Base-by-base conservation (phyloP, 305 asterid species). In the Fraxinus sp. region DNA sequence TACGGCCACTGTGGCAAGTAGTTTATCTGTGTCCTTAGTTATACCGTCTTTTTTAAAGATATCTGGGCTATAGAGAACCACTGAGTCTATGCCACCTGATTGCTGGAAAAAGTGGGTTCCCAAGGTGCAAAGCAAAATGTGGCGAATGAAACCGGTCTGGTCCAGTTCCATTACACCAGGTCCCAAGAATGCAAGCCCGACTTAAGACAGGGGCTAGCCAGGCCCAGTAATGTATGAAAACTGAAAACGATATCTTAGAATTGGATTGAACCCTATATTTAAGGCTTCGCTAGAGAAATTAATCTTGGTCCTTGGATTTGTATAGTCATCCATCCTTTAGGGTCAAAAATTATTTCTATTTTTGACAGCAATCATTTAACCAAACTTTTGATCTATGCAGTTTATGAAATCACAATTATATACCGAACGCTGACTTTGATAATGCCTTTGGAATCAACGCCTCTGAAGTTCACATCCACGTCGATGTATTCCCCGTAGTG, bases 41-140 rank as follows among this genome's bases (percentile, higher is more conserved):
- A 94, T 92, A 0, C 96, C 98, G 0, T 97, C 96, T 5, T 87
- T 87, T 2, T 83, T 78, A 80, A 91, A 94, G 0, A 94, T 92
- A 9, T 76, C 85, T 0, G 98, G 94, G n/a, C 98, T 91, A 76
- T 92, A 94, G 10, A 94, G 41, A 4, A 94, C 96, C 0, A 94
- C 95, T 0, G 95, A 86, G 87, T 92, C 96, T 3, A 90, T 92
- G 7, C 98, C 98, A 33, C 90, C 90, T 0, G 95, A 85, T 83
- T 94, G 96, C n/a, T 92, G 97, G 84, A 91, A 92, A 55, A 94
- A 88, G 11, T 94, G 97, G 0, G 92, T 90, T 0, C 97, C 97
- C 0, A 91, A 84, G 74, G 84, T 94, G 77, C 91, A 85, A 5
- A 92, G 28, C 26, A 94, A 84, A 3, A 91, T 89, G 86, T 92